These are phyloP conservation scores for Leccinellum albellum DNA, from an alignment of 768 basidiomycete genomes.

Conservation along the genomic window DNA sequence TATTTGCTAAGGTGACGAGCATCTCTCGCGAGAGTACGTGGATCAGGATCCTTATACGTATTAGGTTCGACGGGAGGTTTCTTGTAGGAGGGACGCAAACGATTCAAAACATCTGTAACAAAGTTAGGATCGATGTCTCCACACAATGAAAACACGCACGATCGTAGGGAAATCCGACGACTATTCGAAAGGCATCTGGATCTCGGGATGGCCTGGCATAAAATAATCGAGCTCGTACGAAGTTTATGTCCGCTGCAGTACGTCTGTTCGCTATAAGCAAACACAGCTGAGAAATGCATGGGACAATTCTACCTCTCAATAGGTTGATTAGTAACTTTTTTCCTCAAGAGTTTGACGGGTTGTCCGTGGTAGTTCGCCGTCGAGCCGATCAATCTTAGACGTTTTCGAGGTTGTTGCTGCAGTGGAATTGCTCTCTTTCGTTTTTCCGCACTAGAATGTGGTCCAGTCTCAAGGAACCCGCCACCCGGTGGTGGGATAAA, in stretches of 20 bases:
- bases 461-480: constrained; percentile 10
- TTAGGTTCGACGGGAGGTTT: constrained; percentile 26
- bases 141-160: constrained; percentile 43
- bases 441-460: constrained; percentile 12
- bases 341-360: constrained; percentile 3
- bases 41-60: constrained; percentile 42
- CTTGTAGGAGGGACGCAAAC: constrained; percentile 43
- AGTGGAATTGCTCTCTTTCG: constrained; percentile 18
- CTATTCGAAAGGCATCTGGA: constrained; percentile 46
- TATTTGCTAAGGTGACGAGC: constrained; percentile 73
- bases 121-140: not conserved
- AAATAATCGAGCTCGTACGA: constrained; percentile 59
- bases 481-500: constrained; percentile 29
- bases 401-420: constrained; percentile 26
- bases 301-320: constrained; percentile 18
- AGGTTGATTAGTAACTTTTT: constrained; percentile 6
- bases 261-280: constrained; percentile 26
- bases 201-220: constrained; percentile 59
- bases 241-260: constrained; percentile 47
- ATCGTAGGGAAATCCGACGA: constrained; percentile 63
- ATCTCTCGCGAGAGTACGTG: constrained; percentile 43
- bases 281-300: not conserved
- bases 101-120: constrained; percentile 60
- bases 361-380: constrained; percentile 1
- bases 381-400: constrained; percentile 15